Evolutionary conservation across 129 eudicot genomes (phyloP).

Genomic region (Chrysanthemum seticuspe): DNA sequence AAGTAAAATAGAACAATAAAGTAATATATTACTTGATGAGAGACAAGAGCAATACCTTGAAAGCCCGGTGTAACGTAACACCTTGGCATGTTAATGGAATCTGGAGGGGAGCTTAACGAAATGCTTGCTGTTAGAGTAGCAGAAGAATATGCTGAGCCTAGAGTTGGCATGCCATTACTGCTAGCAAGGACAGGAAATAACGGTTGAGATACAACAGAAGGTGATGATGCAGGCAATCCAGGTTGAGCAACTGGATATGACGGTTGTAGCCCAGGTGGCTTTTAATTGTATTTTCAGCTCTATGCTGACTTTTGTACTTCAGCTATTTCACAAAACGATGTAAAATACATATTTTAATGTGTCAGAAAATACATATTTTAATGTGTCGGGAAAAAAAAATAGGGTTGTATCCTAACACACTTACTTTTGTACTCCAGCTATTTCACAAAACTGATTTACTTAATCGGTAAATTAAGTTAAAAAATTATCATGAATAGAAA

Average conservation of each 20-base stretch:
- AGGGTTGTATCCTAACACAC: conserved; percentile 16
- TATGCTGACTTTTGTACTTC: too few species aligned
- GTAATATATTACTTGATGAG: not conserved
- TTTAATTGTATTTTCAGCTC: too few species aligned
- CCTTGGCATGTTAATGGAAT: conserved; percentile 35
- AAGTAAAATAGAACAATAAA: too few species aligned
- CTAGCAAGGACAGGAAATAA: conserved; percentile 81
- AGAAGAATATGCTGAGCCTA: conserved; percentile 53
- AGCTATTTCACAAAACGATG: too few species aligned
- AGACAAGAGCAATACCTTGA: conserved; percentile 45
- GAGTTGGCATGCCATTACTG: conserved; percentile 50
- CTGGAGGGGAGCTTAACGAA: conserved; percentile 46
- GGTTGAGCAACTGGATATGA: conserved; percentile 62
- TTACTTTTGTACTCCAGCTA: not conserved
- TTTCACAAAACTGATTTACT: not conserved
- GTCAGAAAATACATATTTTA: too few species aligned
- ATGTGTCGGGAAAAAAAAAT: too few species aligned
- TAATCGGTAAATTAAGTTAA: too few species aligned
- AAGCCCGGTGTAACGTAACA: conserved; percentile 45
- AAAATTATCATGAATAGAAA: not conserved
- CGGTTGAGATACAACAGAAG: conserved; percentile 77
- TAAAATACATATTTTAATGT: too few species aligned
- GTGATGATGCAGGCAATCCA: conserved; percentile 52
- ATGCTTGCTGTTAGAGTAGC: conserved; percentile 47
- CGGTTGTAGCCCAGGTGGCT: conserved; percentile 60